These are phyloP conservation scores for Tulasnella sp. DNA, from an alignment of 768 basidiomycete species.

Conservation along the genomic window DNA sequence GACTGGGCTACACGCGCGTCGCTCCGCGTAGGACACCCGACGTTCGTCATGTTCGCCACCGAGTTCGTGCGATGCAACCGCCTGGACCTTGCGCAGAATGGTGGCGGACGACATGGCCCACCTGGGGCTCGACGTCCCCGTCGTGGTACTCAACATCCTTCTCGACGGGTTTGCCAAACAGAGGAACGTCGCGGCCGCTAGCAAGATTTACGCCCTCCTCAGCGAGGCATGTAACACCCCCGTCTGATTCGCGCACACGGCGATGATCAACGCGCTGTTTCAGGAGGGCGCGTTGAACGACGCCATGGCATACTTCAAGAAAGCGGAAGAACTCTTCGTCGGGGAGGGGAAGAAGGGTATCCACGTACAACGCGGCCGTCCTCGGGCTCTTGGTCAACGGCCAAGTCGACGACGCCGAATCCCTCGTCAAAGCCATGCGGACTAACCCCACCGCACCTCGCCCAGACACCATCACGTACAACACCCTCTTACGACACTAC, in stretches of 20 bases:
- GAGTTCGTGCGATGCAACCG: slow-evolving; percentile 8
- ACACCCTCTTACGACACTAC: slow-evolving; percentile 64
- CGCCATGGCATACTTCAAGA: slow-evolving; percentile 4
- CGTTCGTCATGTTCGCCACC: not conserved
- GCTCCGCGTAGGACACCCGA: not conserved
- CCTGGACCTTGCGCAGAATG: slow-evolving; percentile 7
- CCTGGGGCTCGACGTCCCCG: not conserved
- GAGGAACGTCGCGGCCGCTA: not conserved
- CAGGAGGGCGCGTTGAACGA: slow-evolving; percentile 1
- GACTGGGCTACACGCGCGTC: too few relatives aligned
- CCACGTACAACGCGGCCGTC: slow-evolving; percentile 58
- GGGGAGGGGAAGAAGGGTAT: slow-evolving; percentile 14
- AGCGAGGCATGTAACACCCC: not conserved
- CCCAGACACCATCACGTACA: slow-evolving; percentile 68
- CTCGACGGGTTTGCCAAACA: slow-evolving; percentile 12
- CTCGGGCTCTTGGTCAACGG: slow-evolving; percentile 44
- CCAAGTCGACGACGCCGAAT: slow-evolving; percentile 26
- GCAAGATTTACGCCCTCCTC: slow-evolving; percentile 5
- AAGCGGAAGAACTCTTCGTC: not conserved
- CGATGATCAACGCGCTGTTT: slow-evolving; percentile 15
- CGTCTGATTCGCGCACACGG: slow-evolving; percentile 14
- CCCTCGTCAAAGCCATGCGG: slow-evolving; percentile 31
- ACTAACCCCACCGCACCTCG: slow-evolving; percentile 34
- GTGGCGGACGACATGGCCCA: slow-evolving; percentile 1
- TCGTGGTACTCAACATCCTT: slow-evolving; percentile 3